Percentiles rank a stretch among this genome's conserved stretches.
Conservation (phyloP, 2,329 filamentous ascomycete species). For the Phaeosphaeria sp. region DNA sequence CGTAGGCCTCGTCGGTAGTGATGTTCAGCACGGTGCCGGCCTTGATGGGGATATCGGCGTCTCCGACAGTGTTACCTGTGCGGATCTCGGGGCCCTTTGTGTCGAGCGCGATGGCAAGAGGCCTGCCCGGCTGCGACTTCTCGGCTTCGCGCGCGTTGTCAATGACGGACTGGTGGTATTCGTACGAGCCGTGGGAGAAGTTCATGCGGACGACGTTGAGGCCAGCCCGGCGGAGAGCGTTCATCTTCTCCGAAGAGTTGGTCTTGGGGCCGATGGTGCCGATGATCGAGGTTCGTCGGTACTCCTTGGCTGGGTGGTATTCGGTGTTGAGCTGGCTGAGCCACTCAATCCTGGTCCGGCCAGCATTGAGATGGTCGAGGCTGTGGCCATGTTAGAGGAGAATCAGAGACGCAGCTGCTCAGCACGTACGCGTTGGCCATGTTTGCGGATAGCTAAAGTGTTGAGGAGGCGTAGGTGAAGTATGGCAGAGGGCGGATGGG, state of each 20-base stretch:
- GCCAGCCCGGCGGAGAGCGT: conserved; percentile 85
- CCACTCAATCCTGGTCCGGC: conserved; percentile 75
- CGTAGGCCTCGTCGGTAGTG: conserved; percentile 94
- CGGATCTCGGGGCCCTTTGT: conserved; percentile 88
- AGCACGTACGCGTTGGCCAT: conserved; percentile 72
- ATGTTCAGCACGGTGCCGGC: conserved; percentile 89
- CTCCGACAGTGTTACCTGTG: conserved; percentile 74
- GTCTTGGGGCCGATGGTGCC: conserved; percentile 99
- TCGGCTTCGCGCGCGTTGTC: conserved; percentile 92
- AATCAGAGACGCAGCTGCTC: neutral
- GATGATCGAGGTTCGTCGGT: conserved; percentile 97
- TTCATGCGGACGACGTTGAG: conserved; percentile 99
- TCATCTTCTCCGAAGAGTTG: conserved; percentile 97
- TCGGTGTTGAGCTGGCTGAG: conserved; percentile 85
- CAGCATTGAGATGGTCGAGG: conserved; percentile 75
- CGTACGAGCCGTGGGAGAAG: conserved; percentile 94
- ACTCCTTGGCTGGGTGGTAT: conserved; percentile 84
- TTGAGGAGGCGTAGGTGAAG: conserved; percentile 14
- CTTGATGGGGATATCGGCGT: conserved; percentile 79
- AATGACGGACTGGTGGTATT: conserved; percentile 98
- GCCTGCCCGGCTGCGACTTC: conserved; percentile 76
- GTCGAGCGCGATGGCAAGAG: conserved; percentile 91
- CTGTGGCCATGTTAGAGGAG: conserved; percentile 15
- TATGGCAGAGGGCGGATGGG: conserved; percentile 17
- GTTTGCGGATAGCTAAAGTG: conserved; percentile 29